phyloP scores from a whole-genome alignment of 805 yeast species.

The Lachancea meyersii region DNA sequence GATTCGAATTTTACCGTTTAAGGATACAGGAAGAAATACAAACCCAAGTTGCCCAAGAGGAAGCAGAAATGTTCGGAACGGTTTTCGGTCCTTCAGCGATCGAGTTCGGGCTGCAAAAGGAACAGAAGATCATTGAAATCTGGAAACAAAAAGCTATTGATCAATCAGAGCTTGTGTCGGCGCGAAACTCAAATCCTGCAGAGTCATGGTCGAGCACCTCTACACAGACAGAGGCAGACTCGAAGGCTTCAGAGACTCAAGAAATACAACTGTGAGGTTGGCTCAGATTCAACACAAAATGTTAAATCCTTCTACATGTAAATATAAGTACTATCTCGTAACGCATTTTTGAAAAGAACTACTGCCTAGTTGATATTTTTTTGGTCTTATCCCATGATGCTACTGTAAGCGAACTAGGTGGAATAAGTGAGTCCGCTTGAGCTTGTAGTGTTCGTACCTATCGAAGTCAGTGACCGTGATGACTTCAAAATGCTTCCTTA shows the following conservation, averaged over 20 bases:
- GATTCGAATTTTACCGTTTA: constrained; percentile 80
- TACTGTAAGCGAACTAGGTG: constrained; percentile 28
- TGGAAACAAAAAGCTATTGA: constrained; percentile 71
- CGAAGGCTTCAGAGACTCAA: constrained; percentile 5
- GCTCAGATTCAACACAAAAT: background rate
- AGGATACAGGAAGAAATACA: constrained; percentile 81
- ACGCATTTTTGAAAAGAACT: background rate
- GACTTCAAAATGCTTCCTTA: constrained; percentile 31
- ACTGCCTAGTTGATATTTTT: background rate
- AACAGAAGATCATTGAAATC: constrained; percentile 59
- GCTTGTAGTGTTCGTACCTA: constrained; percentile 34
- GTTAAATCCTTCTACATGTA: constrained; percentile 3
- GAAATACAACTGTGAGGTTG: constrained; percentile 5
- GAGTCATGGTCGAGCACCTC: constrained; percentile 24
- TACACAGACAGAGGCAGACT: constrained; percentile 3
- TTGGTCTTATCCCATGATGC: background rate
- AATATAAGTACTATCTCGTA: background rate
- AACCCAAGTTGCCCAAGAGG: constrained; percentile 68
- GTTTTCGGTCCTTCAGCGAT: constrained; percentile 55
- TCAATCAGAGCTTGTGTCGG: constrained; percentile 50
- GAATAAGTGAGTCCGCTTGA: constrained; percentile 39
- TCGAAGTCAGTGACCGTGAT: constrained; percentile 30
- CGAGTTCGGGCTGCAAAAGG: constrained; percentile 63
- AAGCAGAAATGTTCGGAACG: constrained; percentile 80
- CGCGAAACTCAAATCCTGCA: constrained; percentile 36